Evolutionary conservation across 176 grass and related monocot genomes (phyloP).

Genomic region (Oryza meyeriana): DNA sequence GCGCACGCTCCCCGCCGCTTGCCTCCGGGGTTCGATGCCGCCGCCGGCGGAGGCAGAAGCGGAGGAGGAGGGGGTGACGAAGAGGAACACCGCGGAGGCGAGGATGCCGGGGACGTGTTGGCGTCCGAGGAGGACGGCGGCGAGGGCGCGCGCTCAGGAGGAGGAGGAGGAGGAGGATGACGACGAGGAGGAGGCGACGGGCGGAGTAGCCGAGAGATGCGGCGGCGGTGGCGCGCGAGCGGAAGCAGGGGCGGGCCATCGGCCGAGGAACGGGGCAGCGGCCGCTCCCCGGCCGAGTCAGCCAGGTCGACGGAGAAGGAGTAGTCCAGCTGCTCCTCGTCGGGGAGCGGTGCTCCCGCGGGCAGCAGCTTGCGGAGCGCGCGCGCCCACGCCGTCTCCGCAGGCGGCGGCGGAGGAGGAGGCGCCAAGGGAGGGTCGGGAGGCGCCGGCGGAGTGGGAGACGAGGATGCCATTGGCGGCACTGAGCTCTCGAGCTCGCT

Average conservation of each 20-base stretch:
- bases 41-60: not conserved
- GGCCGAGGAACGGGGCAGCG: not conserved
- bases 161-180: not conserved
- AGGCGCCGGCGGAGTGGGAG: not conserved
- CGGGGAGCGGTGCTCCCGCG: conserved; percentile 49
- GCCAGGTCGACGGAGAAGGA: conserved; percentile 51
- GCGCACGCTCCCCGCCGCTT: conserved; percentile 46
- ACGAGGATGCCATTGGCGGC: not conserved
- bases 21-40: not conserved
- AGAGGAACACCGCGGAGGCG: not conserved
- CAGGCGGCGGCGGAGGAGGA: not conserved
- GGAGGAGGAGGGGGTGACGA: not conserved
- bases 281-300: not conserved
- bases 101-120: not conserved
- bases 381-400: conserved; percentile 10
- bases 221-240: conserved; percentile 12
- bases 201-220: conserved; percentile 20
- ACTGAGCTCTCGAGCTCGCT: too few relatives aligned
- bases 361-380: conserved; percentile 37
- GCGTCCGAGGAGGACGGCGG: conserved; percentile 39
- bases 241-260: not conserved
- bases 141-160: not conserved
- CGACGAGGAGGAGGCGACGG: not conserved
- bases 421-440: not conserved
- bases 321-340: conserved; percentile 53